A percentile compares a stretch with the other conserved stretches of the same genome.
These are phyloP conservation scores for Fennellomyces sp. DNA, from an alignment of 371 early-diverging fungal species.

Conservation along the genomic window DNA sequence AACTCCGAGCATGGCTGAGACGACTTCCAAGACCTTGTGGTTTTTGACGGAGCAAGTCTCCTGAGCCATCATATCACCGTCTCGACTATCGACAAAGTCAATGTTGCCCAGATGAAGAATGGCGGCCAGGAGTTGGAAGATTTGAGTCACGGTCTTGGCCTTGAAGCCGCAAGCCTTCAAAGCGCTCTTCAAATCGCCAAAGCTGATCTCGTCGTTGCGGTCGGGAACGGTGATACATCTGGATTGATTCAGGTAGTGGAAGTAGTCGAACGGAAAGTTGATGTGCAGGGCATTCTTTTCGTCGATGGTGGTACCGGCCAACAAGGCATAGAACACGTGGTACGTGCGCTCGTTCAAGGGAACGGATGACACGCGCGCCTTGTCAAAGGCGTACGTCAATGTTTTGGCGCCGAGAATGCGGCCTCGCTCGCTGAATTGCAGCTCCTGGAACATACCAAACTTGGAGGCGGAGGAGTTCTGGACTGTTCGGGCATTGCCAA, in stretches of 20 bases:
- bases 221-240: slow-evolving; percentile 27
- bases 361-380: slow-evolving; percentile 67
- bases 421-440: slow-evolving; percentile 86
- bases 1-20: slow-evolving; percentile 84
- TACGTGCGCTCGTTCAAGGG: slow-evolving; percentile 72
- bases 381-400: slow-evolving; percentile 88
- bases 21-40: slow-evolving; percentile 67
- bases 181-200: slow-evolving; percentile 71
- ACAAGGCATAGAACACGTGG: slow-evolving; percentile 89
- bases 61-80: slow-evolving; percentile 27
- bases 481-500: slow-evolving; percentile 76
- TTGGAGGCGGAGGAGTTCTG: slow-evolving; percentile 77
- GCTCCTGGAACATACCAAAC: slow-evolving; percentile 81
- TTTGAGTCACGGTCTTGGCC: slow-evolving; percentile 65
- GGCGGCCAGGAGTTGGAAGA: slow-evolving; percentile 74
- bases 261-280: slow-evolving; percentile 43
- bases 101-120: slow-evolving; percentile 83
- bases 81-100: slow-evolving; percentile 61
- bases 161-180: slow-evolving; percentile 81
- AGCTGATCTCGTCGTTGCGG: slow-evolving; percentile 54
- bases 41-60: slow-evolving; percentile 69
- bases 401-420: slow-evolving; percentile 86
- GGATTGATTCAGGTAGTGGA: slow-evolving; percentile 40
- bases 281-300: slow-evolving; percentile 50
- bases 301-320: slow-evolving; percentile 53